These are phyloP conservation scores for Pyrrhoderma noxium DNA, from an alignment of 1,284 basidiomycete genomes.

Conservation along the genomic window DNA sequence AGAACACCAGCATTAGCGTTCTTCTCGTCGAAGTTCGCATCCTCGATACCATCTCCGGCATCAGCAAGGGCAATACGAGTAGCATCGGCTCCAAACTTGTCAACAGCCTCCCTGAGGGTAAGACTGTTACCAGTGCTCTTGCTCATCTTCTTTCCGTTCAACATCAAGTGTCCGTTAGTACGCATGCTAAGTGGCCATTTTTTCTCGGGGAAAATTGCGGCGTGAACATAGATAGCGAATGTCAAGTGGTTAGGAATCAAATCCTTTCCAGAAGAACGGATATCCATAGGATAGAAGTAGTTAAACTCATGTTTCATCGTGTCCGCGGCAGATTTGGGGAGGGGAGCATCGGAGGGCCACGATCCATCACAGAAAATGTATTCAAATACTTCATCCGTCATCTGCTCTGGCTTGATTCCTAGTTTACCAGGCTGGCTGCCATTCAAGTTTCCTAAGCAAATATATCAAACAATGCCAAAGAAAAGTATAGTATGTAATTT, in stretches of 20 bases:
- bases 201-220: conserved; percentile 89
- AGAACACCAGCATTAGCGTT: conserved; percentile 97
- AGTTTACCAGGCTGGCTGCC: conserved; percentile 79
- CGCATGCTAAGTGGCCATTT: conserved; percentile 93
- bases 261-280: conserved; percentile 99
- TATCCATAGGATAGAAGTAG: conserved; percentile 98
- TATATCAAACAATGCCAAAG: conserved; percentile 16
- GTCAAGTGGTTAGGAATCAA: conserved; percentile 95
- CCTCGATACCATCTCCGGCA: conserved; percentile 95
- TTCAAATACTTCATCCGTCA: conserved; percentile 98
- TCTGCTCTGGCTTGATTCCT: conserved; percentile 82
- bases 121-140: conserved; percentile 92
- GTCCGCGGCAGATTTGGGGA: conserved; percentile 76
- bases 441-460: conserved; percentile 56
- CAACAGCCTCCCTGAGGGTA: conserved; percentile 70
- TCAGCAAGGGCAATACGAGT: conserved; percentile 91
- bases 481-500: conserved; percentile 3
- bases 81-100: conserved; percentile 91
- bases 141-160: conserved; percentile 99
- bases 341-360: conserved; percentile 60
- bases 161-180: conserved; percentile 93
- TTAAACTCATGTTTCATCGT: conserved; percentile 86
- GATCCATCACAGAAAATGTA: conserved; percentile 80
- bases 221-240: conserved; percentile 92
- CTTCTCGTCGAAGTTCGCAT: conserved; percentile 98